A percentile compares a stretch with the other conserved stretches of the same genome.
Evolutionary conservation across 768 basidiomycete species (phyloP).

Genomic region (Tephrocybe rancida): DNA sequence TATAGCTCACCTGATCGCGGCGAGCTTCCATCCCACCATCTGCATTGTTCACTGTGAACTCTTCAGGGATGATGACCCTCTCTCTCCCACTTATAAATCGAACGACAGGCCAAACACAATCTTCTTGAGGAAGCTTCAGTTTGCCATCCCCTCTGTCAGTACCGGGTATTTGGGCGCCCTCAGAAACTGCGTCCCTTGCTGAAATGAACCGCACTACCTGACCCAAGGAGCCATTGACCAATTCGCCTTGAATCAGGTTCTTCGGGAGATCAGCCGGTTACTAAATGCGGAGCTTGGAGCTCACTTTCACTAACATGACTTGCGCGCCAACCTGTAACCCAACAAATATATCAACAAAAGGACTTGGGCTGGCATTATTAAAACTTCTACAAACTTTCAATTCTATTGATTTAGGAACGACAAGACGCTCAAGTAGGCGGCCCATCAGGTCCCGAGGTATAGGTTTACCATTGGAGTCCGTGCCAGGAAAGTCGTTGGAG

Average conservation of each 20-base stretch:
- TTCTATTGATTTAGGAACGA: conserved; percentile 49
- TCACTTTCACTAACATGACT: conserved; percentile 80
- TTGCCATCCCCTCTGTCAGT: conserved; percentile 32
- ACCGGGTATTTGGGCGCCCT: conserved; percentile 38
- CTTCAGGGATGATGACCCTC: conserved; percentile 52
- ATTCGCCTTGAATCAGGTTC: conserved; percentile 68
- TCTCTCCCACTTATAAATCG: conserved; percentile 52
- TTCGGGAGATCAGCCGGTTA: conserved; percentile 24
- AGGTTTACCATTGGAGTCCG: conserved; percentile 41
- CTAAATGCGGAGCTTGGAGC: neutral
- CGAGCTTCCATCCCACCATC: conserved; percentile 59
- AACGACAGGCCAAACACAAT: conserved; percentile 57
- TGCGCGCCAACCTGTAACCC: conserved; percentile 68
- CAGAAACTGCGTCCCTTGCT: conserved; percentile 40
- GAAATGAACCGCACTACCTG: conserved; percentile 50
- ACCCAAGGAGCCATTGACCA: conserved; percentile 76
- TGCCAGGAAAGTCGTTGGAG: conserved; percentile 48
- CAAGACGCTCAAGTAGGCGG: conserved; percentile 57
- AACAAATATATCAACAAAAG: conserved; percentile 3
- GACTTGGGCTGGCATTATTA: neutral
- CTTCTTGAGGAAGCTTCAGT: conserved; percentile 13
- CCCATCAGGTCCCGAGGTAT: conserved; percentile 40
- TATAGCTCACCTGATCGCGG: conserved; percentile 51
- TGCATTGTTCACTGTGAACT: conserved; percentile 68
- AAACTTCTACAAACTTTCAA: conserved; percentile 52